Evolutionary conservation across 345 rosid species (phyloP), one percentile per base, ranked within the genome.

Genomic region (Anastatica hierochuntica): DNA sequence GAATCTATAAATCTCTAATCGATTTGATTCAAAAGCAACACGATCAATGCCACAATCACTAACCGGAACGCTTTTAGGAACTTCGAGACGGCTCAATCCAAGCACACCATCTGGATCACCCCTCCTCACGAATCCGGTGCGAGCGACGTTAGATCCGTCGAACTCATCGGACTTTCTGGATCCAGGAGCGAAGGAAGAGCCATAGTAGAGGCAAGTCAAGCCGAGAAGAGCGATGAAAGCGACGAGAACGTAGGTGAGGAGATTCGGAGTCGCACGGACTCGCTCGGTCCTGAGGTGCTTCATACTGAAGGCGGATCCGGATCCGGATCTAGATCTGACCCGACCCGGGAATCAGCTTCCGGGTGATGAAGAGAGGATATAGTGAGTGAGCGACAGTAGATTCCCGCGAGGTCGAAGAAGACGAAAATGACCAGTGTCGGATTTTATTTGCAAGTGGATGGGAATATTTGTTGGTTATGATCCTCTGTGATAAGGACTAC

Each of bases 111-210:
- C 79, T 9, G 42, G 65, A 36, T 47, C 3, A 21, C 5, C 24
- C 5, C 2, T 39, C 47, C 61, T 34, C 4, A 35, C 14, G 60
- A 54, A 55, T 33, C 72, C 66, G 21, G 68, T 64, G 4, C 56
- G 36, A 55, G 64, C 71, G 6, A 68, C 79, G 74, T 68, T 81
- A 50, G 76, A 58, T 45, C 66, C 74, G 10, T 49, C 64, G 9
- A 56, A 66, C 1, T 62, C 72, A 16, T 77, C 92, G 55, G 80
- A 77, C 58, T 79, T 73, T 43, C 84, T 69, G 17, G 74, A 63
- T 4, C 80, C 84, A 6, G 97, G 96, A 34, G 90, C 88, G 39
- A 88, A 72, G 7, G 76, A 67, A 4, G 98, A 84, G 29, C 87
- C 89, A 14, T 74, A 84, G 64, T 82, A 90, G 65, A 90, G 54